phyloP scores from a whole-genome alignment of 2,329 filamentous ascomycete genomes.

The Nemania diffusa region DNA sequence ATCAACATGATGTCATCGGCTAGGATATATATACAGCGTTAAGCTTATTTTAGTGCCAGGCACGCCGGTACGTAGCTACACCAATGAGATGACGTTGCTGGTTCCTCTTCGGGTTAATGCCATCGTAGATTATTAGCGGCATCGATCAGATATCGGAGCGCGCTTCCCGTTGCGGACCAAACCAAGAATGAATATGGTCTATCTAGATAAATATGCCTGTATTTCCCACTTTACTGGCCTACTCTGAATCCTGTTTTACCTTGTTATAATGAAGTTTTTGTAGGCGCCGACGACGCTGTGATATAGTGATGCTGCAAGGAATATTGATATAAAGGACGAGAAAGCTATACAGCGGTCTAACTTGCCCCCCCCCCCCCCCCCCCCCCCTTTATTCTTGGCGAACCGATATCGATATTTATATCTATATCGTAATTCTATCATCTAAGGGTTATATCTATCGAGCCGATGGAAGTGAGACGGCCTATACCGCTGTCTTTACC shows the following conservation, averaged over 20 bases:
- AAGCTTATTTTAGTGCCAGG: constrained; percentile 19
- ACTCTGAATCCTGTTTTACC: too few relatives aligned
- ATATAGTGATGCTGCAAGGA: too few relatives aligned
- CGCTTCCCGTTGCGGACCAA: too few relatives aligned
- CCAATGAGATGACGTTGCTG: constrained; percentile 1
- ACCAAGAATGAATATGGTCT: too few relatives aligned
- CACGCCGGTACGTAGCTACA: not conserved
- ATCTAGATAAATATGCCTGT: too few relatives aligned
- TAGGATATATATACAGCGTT: too few relatives aligned
- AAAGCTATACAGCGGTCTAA: not conserved
- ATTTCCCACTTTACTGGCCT: too few relatives aligned
- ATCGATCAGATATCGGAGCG: too few relatives aligned
- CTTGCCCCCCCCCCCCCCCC: too few relatives aligned
- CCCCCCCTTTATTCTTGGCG: not conserved
- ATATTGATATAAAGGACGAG: not conserved
- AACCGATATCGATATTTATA: not conserved
- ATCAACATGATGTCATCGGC: constrained; percentile 36
- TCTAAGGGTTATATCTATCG: not conserved
- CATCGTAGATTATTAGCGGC: not conserved
- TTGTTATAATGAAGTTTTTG: too few relatives aligned
- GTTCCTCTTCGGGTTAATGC: constrained; percentile 8
- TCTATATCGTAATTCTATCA: not conserved
- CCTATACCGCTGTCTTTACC: too few relatives aligned
- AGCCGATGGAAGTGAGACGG: not conserved
- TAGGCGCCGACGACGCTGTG: too few relatives aligned